Conservation (phyloP, 2,329 filamentous ascomycete species). For the Trichophyton rubrum region DNA sequence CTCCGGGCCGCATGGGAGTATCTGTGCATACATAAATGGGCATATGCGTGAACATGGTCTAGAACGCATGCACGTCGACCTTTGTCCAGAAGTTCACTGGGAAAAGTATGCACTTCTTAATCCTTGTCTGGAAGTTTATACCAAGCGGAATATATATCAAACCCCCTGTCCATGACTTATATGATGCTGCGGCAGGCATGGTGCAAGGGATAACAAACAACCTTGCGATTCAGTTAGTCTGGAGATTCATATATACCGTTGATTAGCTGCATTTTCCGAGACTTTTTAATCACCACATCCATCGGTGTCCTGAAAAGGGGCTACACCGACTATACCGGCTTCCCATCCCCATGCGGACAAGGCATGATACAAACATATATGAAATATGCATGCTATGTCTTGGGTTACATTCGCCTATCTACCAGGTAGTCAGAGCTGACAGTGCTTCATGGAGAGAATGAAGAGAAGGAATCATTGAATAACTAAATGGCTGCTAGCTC, state of each 20-base stretch:
- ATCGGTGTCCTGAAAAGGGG: not conserved
- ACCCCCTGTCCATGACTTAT: not conserved
- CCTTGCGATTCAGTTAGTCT: not conserved
- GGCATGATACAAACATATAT: too few species aligned
- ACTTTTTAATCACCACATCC: not conserved
- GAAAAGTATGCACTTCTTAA: not conserved
- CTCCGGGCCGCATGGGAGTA: not conserved
- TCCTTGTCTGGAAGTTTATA: not conserved
- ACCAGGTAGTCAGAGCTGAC: too few species aligned
- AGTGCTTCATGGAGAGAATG: too few species aligned
- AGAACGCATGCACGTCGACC: not conserved
- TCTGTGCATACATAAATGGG: not conserved
- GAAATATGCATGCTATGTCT: too few species aligned
- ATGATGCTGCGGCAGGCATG: not conserved
- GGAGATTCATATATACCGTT: not conserved
- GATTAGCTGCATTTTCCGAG: not conserved
- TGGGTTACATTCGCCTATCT: too few species aligned
- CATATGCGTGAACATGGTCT: not conserved
- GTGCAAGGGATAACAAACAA: not conserved
- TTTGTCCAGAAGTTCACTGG: not conserved
- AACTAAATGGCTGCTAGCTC: not conserved
- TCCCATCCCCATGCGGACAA: too few species aligned
- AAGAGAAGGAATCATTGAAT: too few species aligned
- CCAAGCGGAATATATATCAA: not conserved
- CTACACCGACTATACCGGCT: too few species aligned